Conservation (phyloP, 2,329 filamentous ascomycete genomes). For the Catunica adiposa region DNA sequence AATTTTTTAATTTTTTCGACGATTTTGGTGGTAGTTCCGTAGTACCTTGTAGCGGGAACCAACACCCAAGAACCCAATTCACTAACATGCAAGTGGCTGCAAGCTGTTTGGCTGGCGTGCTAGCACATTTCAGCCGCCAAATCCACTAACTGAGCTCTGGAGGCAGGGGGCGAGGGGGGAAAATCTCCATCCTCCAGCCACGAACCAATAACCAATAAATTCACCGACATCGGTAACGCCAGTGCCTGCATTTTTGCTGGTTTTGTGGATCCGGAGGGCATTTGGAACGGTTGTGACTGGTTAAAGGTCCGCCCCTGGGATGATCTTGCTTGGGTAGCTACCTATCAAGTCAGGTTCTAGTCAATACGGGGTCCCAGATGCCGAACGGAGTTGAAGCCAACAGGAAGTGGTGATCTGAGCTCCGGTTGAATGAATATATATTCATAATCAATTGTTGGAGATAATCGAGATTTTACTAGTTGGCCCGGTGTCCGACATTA, state of each 20-base stretch:
- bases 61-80: neutral
- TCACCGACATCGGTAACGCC: constrained; percentile 14
- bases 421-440: neutral
- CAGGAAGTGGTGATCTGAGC: neutral
- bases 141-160: neutral
- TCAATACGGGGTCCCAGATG: neutral
- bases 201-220: neutral
- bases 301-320: neutral
- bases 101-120: neutral
- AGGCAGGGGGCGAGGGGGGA: neutral
- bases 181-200: neutral
- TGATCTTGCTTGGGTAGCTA: neutral
- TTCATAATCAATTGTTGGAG: neutral
- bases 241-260: constrained; percentile 5
- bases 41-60: no score
- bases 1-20: constrained; percentile 8
- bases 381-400: neutral
- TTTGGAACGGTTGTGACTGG: constrained; percentile 9
- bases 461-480: no score
- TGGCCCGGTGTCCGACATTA: no score
- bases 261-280: constrained; percentile 13
- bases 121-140: neutral
- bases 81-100: neutral
- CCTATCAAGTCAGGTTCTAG: neutral
- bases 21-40: neutral